Conservation (phyloP, 257 asterid species). For the Oldenlandia corymbosa region DNA sequence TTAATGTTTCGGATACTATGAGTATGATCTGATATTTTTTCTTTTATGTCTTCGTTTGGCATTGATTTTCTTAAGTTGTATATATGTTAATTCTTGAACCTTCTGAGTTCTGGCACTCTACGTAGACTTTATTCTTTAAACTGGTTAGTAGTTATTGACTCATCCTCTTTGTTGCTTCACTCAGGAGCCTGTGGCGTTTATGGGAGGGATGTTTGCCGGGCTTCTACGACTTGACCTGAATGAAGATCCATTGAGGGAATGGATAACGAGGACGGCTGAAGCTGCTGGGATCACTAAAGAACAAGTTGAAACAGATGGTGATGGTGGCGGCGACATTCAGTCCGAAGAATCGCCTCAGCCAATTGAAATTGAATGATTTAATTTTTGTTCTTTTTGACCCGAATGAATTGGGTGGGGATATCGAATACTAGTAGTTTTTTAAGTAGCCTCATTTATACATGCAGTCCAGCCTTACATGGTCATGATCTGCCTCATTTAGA, state of each 20-base stretch:
- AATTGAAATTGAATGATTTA: conserved; percentile 58
- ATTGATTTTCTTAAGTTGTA: too few relatives aligned
- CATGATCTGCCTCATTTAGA: not conserved
- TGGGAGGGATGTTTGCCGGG: conserved; percentile 89
- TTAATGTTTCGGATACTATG: too few relatives aligned
- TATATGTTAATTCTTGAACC: too few relatives aligned
- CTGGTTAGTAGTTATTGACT: too few relatives aligned
- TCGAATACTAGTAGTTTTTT: too few relatives aligned
- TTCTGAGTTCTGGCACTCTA: too few relatives aligned
- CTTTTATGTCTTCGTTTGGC: too few relatives aligned
- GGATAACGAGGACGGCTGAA: conserved; percentile 70
- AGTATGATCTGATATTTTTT: too few relatives aligned
- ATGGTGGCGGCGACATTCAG: conserved; percentile 23
- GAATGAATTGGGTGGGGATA: not conserved
- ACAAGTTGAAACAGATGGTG: conserved; percentile 27
- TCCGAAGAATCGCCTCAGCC: conserved; percentile 43
- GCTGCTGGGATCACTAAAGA: conserved; percentile 58
- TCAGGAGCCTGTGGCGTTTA: conserved; percentile 84
- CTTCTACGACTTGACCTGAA: conserved; percentile 74
- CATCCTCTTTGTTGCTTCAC: not conserved
- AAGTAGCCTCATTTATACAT: too few relatives aligned
- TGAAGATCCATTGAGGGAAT: conserved; percentile 81
- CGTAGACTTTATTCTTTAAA: too few relatives aligned
- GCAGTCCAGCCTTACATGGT: too few relatives aligned
- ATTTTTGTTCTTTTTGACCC: too few relatives aligned